Conservation (phyloP, 2,329 filamentous ascomycete species). For the Colletotrichum sojae region DNA sequence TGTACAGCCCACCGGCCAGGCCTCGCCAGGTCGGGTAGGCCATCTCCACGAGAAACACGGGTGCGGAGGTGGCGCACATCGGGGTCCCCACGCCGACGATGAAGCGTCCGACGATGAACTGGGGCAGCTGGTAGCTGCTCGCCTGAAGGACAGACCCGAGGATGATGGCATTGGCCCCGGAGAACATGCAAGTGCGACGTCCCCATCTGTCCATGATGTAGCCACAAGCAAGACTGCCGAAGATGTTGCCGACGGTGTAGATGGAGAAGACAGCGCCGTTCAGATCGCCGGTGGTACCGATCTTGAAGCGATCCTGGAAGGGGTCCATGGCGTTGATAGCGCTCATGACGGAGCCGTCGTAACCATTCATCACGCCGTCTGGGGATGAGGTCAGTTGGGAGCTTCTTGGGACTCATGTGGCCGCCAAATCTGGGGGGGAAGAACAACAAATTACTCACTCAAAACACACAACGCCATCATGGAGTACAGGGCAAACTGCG, state of each 20-base stretch:
- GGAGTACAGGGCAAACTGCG: conserved; percentile 29
- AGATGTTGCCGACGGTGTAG: conserved; percentile 49
- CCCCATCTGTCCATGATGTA: conserved; percentile 43
- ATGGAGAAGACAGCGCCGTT: conserved; percentile 51
- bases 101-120: conserved; percentile 42
- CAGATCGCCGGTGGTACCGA: conserved; percentile 45
- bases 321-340: conserved; percentile 51
- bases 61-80: conserved; percentile 41
- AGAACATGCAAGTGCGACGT: conserved; percentile 42
- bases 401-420: no score
- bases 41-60: conserved; percentile 45
- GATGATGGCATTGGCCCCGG: conserved; percentile 43
- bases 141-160: conserved; percentile 44
- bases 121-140: conserved; percentile 29
- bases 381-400: neutral
- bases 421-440: no score
- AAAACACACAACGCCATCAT: conserved; percentile 35
- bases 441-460: conserved; percentile 16
- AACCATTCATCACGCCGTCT: conserved; percentile 39
- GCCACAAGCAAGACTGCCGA: conserved; percentile 46
- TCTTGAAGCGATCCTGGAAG: conserved; percentile 47
- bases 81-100: conserved; percentile 43
- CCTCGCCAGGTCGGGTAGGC: conserved; percentile 45
- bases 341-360: conserved; percentile 48
- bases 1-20: conserved; percentile 44